Base-by-base conservation (phyloP, 2,329 filamentous ascomycete species). In the Madurella mycetomatis region DNA sequence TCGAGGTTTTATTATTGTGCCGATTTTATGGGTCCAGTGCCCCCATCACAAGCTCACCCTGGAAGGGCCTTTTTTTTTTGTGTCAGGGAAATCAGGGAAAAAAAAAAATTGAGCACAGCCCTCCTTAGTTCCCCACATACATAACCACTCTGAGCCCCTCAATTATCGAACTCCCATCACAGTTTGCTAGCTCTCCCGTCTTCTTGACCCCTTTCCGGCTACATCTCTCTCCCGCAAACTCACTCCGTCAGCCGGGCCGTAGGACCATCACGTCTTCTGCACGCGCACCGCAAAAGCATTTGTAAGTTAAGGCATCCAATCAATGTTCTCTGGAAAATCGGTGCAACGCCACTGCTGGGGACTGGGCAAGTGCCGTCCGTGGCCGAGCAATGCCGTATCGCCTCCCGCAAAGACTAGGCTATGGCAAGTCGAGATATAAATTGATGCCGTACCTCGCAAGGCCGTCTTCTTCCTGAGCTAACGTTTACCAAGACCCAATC, bases 81-180 rank as follows among this genome's bases (percentile, higher is more conserved):
- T 45, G 45, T 39, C 31, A 37, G 25, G 51, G 42, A 59, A 64
- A 61, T 54, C 54, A 55, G 41, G 44, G 46, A 60, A 55, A 50
- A 56, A 58, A 56, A 61, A 54, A 32, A 30, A 30, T 59, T 48
- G 51, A 63, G 54, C 59, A 59, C 57, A 63, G 57, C 57, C 60
- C 61, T 60, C 54, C 45, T 44, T n/a, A 46, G 49, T 51, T 41
- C 51, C 62, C 57, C 60, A 40, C 41, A 17, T 53, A 47, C 58
- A 58, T 41, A 53, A 47, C 52, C 53, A 54, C 49, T 49, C 51
- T 52, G 49, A 43, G 56, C 56, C 57, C 58, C 58, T 59, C 59
- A 43, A 59, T 60, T 62, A 54, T 60, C 56, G n/a, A 62, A 61
- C 57, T 54, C 58, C 58, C 42, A 45, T 31, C 48, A 50, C 57